Percentiles rank a stretch among this genome's conserved stretches.
These are phyloP conservation scores for Phytopythium kandeliae DNA, from an alignment of 352 stramenopile genomes.

Conservation along the genomic window DNA sequence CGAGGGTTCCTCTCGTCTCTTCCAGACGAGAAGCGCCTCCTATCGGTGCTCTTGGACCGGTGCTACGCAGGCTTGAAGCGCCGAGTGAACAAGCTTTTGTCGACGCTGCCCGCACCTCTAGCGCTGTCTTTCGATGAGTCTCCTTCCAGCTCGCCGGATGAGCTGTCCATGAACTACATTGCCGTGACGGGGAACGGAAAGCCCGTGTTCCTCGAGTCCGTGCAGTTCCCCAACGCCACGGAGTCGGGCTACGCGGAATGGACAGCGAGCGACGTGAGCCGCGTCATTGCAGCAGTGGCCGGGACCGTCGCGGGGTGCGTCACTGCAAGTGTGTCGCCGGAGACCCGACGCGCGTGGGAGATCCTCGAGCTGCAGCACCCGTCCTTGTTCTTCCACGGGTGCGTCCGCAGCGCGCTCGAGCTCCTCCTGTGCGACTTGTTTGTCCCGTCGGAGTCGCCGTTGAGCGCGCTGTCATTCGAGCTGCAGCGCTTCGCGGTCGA, in stretches of 20 bases:
- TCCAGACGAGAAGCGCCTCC: conserved; percentile 14
- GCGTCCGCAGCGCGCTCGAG: conserved; percentile 20
- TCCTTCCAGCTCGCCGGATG: background rate
- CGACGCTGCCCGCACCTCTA: conserved; percentile 16
- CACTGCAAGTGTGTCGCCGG: conserved; percentile 11
- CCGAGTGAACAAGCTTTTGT: conserved; percentile 17
- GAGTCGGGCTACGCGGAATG: conserved; percentile 8
- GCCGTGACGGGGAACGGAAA: conserved; percentile 15
- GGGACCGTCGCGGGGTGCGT: conserved; percentile 24
- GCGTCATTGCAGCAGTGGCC: conserved; percentile 14
- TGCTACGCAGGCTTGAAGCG: conserved; percentile 19
- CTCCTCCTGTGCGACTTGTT: conserved; percentile 22
- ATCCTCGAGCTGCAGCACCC: conserved; percentile 23
- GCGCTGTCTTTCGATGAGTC: conserved; percentile 16
- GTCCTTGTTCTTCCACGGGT: conserved; percentile 33
- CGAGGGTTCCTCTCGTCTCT: background rate
- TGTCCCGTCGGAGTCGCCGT: background rate
- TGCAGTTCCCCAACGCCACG: conserved; percentile 7
- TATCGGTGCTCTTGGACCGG: conserved; percentile 26
- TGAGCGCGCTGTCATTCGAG: conserved; percentile 8
- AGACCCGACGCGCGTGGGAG: conserved; percentile 14
- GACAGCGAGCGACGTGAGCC: conserved; percentile 13
- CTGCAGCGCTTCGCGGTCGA: conserved; percentile 30
- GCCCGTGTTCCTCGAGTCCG: conserved; percentile 22
- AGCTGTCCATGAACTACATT: conserved; percentile 19